Evolutionary conservation across 108 stramenopile genomes (phyloP), one percentile per base, ranked within the genome.

Genomic region (Conticribra guillardii): DNA sequence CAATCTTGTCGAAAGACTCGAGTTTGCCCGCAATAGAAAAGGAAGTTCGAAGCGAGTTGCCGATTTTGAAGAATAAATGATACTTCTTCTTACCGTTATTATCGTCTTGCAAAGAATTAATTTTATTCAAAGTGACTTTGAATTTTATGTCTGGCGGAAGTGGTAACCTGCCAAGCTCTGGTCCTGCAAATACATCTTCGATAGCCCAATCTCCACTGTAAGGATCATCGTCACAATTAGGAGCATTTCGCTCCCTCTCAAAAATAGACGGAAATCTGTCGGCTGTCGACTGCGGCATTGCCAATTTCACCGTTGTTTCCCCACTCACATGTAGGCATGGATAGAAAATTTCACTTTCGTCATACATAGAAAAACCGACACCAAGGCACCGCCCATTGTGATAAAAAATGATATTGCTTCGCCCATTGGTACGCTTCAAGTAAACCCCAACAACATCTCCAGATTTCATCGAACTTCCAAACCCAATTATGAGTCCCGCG

Each of bases 281-380:
- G n/a, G n/a, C n/a, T n/a, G n/a, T n/a, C 2, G 27, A 1, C 1
- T 26, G 4, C 27, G 52, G 23, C 14, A 29, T 18, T 0, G 54
- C 29, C 19, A 58, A 26, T 24, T 34, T 57, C 45, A 74, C 64
- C 14, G 71, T 60, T 2, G 73, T 72, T 2, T 55, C 71, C 3
- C 85, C 85, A 60, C 60, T 52, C 1, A 81, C 28, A 46, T 70
- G 51, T 56, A 87, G 64, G 55, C 82, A 84, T 11, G 85, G 85
- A 37, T 54, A 70, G 21, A 54, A 32, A n/a, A 47, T 37, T 16
- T 64, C 50, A 27, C 28, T n/a, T 1, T 50, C 17, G 23, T 69
- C 57, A 4, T 52, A 29, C 31, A 83, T 33, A 16, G 44, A 64
- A 75, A 87, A 83, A 19, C 67, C 85, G 29, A 69, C 52, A 23